Evolutionary conservation across 2,329 filamentous ascomycete genomes (phyloP), one percentile per base, ranked within the genome.

Genomic region (Xylaria sp.): DNA sequence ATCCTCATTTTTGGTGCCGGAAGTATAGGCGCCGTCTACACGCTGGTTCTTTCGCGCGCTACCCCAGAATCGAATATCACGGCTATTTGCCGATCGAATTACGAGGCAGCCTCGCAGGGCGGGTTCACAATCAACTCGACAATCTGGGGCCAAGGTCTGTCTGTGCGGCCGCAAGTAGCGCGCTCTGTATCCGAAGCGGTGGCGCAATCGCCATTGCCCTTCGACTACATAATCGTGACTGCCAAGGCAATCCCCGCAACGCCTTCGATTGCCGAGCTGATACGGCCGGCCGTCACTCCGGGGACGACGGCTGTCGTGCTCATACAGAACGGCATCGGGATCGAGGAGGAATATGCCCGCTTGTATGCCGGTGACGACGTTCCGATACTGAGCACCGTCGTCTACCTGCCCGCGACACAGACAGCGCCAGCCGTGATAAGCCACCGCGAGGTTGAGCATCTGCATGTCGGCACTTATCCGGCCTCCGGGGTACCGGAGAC

Each of bases 251-350:
- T 78, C 3, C 75, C 72, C 13, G 74, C 74, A 2, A 66, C 9
- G 2, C 76, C 77, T 2, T 75, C 76, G 4, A 73, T 69, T 13
- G 73, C 77, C 5, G 74, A 77, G 63, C 56, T 78, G 50, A 74
- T 79, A 67, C 61, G 52, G n/a, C 78, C 78, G 1, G 78, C 75
- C 1, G 70, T 79, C 12, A 66, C 69, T 18, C 60, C 69, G 15
- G 72, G 63, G 9, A 67, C 41, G 15, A 88, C 86, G 0, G 80
- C 82, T 6, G 84, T 89, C 51, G 85, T 86, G n/a, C 81, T 89
- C 7, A 78, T 88, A 39, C 87, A 89, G 73, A 89, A 89, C 72
- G 87, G 87, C 15, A 84, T 89, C 61, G 82, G 80, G 8, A 86
- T 89, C 67, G 87, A 89, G 74, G 80, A 83, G 2, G 83, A 85